These are phyloP conservation scores for Rubia occidens DNA, from an alignment of 305 asterid genomes.

Conservation along the genomic window DNA sequence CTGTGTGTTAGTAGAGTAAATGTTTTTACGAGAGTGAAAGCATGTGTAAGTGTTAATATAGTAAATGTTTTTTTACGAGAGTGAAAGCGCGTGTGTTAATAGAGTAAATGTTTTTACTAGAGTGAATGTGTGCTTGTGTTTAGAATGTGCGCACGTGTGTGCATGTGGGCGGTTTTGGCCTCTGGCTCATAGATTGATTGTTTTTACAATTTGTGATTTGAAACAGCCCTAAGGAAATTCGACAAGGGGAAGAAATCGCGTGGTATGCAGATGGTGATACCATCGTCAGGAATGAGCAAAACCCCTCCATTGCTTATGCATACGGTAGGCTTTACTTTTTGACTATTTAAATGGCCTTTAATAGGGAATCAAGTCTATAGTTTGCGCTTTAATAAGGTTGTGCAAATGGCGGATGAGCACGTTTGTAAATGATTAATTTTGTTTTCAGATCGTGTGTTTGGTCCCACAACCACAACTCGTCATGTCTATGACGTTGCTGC, in stretches of 20 bases:
- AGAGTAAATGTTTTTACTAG: not conserved
- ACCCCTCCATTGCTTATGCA: slow-evolving; percentile 85
- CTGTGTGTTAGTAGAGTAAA: not conserved
- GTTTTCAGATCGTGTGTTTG: slow-evolving; percentile 83
- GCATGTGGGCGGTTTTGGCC: slow-evolving; percentile 98
- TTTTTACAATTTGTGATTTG: slow-evolving; percentile 2
- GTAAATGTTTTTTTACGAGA: not conserved
- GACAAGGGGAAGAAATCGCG: slow-evolving; percentile 95
- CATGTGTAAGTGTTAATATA: not conserved
- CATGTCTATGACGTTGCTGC: slow-evolving; percentile 97
- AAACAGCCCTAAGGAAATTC: slow-evolving; percentile 85
- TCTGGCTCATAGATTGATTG: slow-evolving; percentile 9
- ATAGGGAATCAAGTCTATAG: not conserved
- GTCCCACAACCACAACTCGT: slow-evolving; percentile 98
- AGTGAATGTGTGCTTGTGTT: not conserved
- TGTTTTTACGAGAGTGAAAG: not conserved
- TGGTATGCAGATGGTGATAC: slow-evolving; percentile 99
- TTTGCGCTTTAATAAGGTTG: not conserved
- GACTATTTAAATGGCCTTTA: not conserved
- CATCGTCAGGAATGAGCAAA: slow-evolving; percentile 86
- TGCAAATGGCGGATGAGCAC: not conserved
- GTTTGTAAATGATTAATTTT: slow-evolving; percentile 9
- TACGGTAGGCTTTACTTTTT: slow-evolving; percentile 46
- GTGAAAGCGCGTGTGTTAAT: not conserved
- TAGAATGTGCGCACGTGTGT: slow-evolving; percentile 15